phyloP scores from a whole-genome alignment of 331 rosid genomes.

The Stylosanthes scabra region DNA sequence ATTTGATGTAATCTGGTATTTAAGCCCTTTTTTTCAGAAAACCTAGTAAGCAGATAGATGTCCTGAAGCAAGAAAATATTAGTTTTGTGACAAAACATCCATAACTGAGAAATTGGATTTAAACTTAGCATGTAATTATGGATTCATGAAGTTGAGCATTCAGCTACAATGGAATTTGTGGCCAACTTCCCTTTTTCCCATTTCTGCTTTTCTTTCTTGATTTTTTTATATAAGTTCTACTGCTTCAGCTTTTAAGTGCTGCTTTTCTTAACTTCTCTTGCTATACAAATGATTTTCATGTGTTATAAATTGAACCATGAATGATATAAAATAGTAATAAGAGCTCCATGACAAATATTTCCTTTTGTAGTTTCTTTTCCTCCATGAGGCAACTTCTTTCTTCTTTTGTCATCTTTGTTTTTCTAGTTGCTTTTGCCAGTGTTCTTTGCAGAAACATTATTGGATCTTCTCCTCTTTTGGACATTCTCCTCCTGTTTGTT shows the following conservation, averaged over 20 bases:
- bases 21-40: slow-evolving; percentile 79
- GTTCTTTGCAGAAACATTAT: slow-evolving; percentile 42
- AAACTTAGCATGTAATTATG: neutral
- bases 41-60: slow-evolving; percentile 70
- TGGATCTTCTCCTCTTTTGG: slow-evolving; percentile 38
- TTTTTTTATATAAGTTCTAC: slow-evolving; percentile 64
- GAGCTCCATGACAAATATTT: slow-evolving; percentile 52
- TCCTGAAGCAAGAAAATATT: slow-evolving; percentile 53
- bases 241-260: slow-evolving; percentile 86
- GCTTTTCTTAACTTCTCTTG: slow-evolving; percentile 81
- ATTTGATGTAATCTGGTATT: slow-evolving; percentile 83
- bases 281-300: slow-evolving; percentile 47
- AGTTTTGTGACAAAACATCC: slow-evolving; percentile 26
- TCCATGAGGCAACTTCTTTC: slow-evolving; percentile 75
- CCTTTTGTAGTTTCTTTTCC: slow-evolving; percentile 75
- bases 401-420: slow-evolving; percentile 71
- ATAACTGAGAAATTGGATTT: neutral
- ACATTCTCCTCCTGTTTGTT: slow-evolving; percentile 51
- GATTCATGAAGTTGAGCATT: slow-evolving; percentile 22
- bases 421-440: slow-evolving; percentile 47
- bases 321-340: slow-evolving; percentile 20
- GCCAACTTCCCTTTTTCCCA: slow-evolving; percentile 95
- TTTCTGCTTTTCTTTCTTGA: slow-evolving; percentile 80
- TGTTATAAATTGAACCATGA: slow-evolving; percentile 23
- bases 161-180: slow-evolving; percentile 74